Evolutionary conservation across 148 eudicot species (phyloP).

Genomic region (Vaccinium darrowii): DNA sequence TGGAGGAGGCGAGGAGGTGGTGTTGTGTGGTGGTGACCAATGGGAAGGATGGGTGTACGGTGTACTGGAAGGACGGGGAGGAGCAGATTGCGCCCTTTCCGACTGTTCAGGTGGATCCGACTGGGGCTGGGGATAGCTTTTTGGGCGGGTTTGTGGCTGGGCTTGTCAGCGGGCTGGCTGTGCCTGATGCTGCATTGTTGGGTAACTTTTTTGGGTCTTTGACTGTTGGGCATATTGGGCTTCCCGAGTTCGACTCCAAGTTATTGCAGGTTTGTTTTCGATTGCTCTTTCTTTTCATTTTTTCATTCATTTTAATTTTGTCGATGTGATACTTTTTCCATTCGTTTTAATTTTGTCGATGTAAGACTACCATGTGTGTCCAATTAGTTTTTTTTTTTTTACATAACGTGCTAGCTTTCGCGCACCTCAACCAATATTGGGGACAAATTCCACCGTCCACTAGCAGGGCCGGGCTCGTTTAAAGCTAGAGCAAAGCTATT

Average conservation of each 20-base stretch:
- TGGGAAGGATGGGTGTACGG: constrained; percentile 85
- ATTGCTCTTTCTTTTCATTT: not conserved
- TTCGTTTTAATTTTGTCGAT: not conserved
- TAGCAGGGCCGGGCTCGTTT: too few species aligned
- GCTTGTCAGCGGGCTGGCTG: constrained; percentile 59
- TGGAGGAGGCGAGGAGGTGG: constrained; percentile 67
- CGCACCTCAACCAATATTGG: too few species aligned
- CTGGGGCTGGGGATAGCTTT: constrained; percentile 96
- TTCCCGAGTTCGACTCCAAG: constrained; percentile 61
- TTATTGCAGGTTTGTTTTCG: constrained; percentile 65
- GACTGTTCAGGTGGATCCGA: constrained; percentile 82
- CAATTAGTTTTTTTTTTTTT: not conserved
- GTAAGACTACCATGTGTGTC: not conserved
- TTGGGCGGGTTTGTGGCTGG: constrained; percentile 85
- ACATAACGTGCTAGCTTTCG: too few species aligned
- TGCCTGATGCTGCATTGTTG: constrained; percentile 84
- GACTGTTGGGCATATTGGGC: constrained; percentile 72
- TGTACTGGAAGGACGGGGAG: constrained; percentile 70
- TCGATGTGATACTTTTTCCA: not conserved
- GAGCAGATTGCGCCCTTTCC: constrained; percentile 54
- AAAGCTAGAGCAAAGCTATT: too few species aligned
- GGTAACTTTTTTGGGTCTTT: constrained; percentile 97
- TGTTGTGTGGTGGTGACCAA: constrained; percentile 84
- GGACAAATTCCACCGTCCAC: too few species aligned
- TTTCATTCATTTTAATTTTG: not conserved